These are phyloP conservation scores for Microsporum ferrugineum DNA, from an alignment of 2,329 filamentous ascomycete genomes.

Conservation along the genomic window DNA sequence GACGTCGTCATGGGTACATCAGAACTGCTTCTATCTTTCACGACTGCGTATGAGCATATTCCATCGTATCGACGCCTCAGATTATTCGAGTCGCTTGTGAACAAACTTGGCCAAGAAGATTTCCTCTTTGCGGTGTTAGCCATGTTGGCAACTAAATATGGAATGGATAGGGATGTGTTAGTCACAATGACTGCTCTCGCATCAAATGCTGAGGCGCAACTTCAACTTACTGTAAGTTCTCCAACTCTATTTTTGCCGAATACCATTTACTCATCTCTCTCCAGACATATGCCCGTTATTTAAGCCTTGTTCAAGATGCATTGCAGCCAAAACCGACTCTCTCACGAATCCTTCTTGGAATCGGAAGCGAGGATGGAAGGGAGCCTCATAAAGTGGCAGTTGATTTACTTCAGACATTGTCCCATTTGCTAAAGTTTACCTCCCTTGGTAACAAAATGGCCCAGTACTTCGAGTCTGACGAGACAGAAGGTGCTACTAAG, in stretches of 20 bases:
- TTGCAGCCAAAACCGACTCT: slow-evolving; percentile 63
- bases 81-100: slow-evolving; percentile 72
- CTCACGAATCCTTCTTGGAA: slow-evolving; percentile 59
- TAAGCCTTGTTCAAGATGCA: slow-evolving; percentile 63
- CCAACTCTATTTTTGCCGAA: not conserved
- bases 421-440: slow-evolving; percentile 31
- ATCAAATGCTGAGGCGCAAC: slow-evolving; percentile 57
- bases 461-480: slow-evolving; percentile 26
- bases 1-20: slow-evolving; percentile 71
- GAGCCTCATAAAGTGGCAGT: slow-evolving; percentile 32
- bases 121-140: slow-evolving; percentile 79
- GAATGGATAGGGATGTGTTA: slow-evolving; percentile 59
- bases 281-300: slow-evolving; percentile 63
- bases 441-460: slow-evolving; percentile 32
- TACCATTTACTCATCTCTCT: slow-evolving; percentile 9
- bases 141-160: slow-evolving; percentile 84
- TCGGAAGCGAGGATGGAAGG: slow-evolving; percentile 41
- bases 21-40: slow-evolving; percentile 88
- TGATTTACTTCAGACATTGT: slow-evolving; percentile 32
- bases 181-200: slow-evolving; percentile 67
- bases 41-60: slow-evolving; percentile 91
- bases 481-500: slow-evolving; percentile 49
- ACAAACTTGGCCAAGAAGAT: slow-evolving; percentile 73
- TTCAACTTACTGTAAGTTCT: slow-evolving; percentile 50
- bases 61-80: slow-evolving; percentile 72